Evolutionary conservation across 176 grass and related monocot genomes (phyloP).

Genomic region (Avena sativa): DNA sequence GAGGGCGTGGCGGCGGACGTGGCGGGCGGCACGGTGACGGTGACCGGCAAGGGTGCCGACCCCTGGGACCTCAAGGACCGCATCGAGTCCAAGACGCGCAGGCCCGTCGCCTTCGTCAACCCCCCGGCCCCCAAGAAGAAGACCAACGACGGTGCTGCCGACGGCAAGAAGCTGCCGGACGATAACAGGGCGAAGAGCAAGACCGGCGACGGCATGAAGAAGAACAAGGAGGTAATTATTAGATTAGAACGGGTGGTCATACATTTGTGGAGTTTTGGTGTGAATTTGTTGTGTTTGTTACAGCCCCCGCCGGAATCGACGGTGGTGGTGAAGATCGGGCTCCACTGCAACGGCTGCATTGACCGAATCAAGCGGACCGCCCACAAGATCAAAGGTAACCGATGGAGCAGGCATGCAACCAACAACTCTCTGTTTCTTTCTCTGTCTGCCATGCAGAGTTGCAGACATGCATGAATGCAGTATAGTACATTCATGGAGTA

Average conservation of each 20-base stretch:
- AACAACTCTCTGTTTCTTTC: not conserved
- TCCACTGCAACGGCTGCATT: constrained; percentile 71
- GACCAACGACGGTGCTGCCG: constrained; percentile 21
- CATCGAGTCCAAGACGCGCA: constrained; percentile 52
- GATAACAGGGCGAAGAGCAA: not conserved
- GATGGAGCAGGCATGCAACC: not conserved
- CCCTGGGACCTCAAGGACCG: constrained; percentile 63
- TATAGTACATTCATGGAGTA: constrained; percentile 1
- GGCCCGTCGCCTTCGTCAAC: constrained; percentile 62
- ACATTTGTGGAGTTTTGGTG: not conserved
- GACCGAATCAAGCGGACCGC: constrained; percentile 49
- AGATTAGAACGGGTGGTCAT: not conserved
- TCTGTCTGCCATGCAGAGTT: not conserved
- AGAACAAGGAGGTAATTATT: constrained; percentile 44
- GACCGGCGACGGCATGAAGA: constrained; percentile 29
- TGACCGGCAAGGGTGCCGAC: constrained; percentile 53
- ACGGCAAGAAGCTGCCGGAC: constrained; percentile 28
- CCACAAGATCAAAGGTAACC: constrained; percentile 63
- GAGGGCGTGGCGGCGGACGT: constrained; percentile 48
- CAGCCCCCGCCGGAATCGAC: constrained; percentile 46
- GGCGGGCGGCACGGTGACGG: constrained; percentile 56
- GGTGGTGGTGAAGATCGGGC: constrained; percentile 64
- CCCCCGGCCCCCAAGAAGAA: constrained; percentile 62
- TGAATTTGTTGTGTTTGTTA: constrained; percentile 10
- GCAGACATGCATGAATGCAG: constrained; percentile 6